Conservation (phyloP, 1,139 yeast species). For the Lizanozyma gosingica region DNA sequence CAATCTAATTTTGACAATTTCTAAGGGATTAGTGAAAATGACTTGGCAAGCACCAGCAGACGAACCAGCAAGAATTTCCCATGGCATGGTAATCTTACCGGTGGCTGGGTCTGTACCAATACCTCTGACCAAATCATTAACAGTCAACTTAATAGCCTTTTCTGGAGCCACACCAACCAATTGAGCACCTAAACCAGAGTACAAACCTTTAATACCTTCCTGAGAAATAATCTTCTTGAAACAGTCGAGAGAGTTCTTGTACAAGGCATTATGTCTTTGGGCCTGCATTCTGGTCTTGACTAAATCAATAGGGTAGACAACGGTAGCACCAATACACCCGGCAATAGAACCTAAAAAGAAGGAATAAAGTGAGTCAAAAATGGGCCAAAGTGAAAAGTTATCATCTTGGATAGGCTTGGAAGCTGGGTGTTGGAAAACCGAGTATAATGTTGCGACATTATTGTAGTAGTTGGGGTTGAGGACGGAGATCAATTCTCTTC, state of each 20-base stretch:
- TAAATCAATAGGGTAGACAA: constrained; percentile 95
- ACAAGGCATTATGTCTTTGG: constrained; percentile 65
- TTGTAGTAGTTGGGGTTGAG: constrained; percentile 39
- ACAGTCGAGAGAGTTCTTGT: constrained; percentile 81
- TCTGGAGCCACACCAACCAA: constrained; percentile 97
- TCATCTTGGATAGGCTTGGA: constrained; percentile 26
- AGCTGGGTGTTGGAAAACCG: constrained; percentile 39
- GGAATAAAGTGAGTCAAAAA: constrained; percentile 82
- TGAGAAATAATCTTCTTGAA: constrained; percentile 63
- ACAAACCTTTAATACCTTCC: constrained; percentile 85
- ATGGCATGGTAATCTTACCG: constrained; percentile 52
- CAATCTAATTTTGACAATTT: constrained; percentile 88
- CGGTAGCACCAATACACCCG: constrained; percentile 96
- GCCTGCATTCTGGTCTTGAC: constrained; percentile 98
- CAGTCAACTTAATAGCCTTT: constrained; percentile 93
- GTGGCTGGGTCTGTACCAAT: constrained; percentile 52
- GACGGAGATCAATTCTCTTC: constrained; percentile 43
- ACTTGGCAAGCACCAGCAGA: constrained; percentile 97
- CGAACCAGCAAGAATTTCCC: constrained; percentile 85
- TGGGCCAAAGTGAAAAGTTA: constrained; percentile 41
- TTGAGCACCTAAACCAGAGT: constrained; percentile 92
- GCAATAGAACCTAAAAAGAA: constrained; percentile 90
- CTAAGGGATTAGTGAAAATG: constrained; percentile 90
- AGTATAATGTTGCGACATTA: constrained; percentile 23
- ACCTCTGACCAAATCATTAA: constrained; percentile 80